Conservation (phyloP, 176 grass and related monocot genomes). For the Phoenix roebelenii region DNA sequence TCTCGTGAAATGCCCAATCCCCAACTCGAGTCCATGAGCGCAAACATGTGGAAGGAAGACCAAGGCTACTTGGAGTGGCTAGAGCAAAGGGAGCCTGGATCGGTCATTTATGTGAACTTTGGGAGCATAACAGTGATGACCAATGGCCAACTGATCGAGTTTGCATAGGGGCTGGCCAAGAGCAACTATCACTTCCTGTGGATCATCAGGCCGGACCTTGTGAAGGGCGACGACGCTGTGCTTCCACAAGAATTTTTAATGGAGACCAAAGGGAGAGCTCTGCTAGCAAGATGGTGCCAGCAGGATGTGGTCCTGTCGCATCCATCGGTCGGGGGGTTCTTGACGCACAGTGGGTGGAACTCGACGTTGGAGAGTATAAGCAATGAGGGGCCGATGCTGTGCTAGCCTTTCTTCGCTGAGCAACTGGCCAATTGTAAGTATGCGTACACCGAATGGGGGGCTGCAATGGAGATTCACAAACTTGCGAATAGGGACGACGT, state of each 20-base stretch:
- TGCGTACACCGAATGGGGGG: slow-evolving; percentile 5
- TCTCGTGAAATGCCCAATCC: background rate
- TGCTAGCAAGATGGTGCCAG: no score
- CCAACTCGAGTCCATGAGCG: no score
- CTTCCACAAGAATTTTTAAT: background rate
- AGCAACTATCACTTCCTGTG: slow-evolving; percentile 2
- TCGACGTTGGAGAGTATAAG: no score
- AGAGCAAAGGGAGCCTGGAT: background rate
- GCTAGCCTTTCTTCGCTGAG: slow-evolving; percentile 13
- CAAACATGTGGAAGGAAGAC: slow-evolving; percentile 5
- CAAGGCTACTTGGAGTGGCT: slow-evolving; percentile 8
- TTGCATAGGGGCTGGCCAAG: slow-evolving; percentile 15
- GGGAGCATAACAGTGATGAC: slow-evolving; percentile 15
- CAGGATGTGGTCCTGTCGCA: no score
- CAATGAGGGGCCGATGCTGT: no score
- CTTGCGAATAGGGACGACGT: slow-evolving; percentile 1
- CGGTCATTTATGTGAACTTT: no score
- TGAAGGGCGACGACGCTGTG: background rate
- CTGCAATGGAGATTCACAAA: slow-evolving; percentile 9
- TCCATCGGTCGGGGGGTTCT: no score
- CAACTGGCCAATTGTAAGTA: slow-evolving; percentile 14
- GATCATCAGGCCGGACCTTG: slow-evolving; percentile 8
- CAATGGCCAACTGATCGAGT: slow-evolving; percentile 9
- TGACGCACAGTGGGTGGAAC: no score
- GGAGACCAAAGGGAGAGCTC: no score